Percentiles rank a stretch among this genome's conserved stretches.
Evolutionary conservation across 169 alveolate genomes (phyloP).

Genomic region (Plasmodium adleri): DNA sequence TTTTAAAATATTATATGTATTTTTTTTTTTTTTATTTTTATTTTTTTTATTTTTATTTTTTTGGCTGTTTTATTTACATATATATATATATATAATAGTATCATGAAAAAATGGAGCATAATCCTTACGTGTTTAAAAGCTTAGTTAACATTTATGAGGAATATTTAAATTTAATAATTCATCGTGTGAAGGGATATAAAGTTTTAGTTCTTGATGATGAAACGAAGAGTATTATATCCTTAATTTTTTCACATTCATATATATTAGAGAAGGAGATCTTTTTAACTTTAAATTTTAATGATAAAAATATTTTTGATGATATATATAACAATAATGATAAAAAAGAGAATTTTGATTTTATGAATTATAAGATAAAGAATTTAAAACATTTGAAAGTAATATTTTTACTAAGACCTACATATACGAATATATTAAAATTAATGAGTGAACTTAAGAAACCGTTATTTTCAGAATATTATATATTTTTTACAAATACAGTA

Average conservation of each 20-base stretch:
- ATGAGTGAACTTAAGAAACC: conserved; percentile 90
- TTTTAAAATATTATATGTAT: too few species aligned
- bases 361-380: conserved; percentile 81
- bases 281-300: conserved; percentile 92
- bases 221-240: conserved; percentile 92
- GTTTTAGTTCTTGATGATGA: conserved; percentile 94
- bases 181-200: conserved; percentile 87
- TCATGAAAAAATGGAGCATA: conserved; percentile 44
- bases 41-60: too few species aligned
- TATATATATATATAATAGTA: too few species aligned
- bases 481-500: conserved; percentile 91
- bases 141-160: conserved; percentile 79
- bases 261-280: conserved; percentile 93
- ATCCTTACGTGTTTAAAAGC: conserved; percentile 82
- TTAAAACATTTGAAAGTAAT: conserved; percentile 92
- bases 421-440: conserved; percentile 88
- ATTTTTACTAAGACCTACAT: conserved; percentile 92
- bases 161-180: conserved; percentile 80
- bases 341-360: conserved; percentile 60
- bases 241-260: conserved; percentile 92
- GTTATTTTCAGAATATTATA: conserved; percentile 90
- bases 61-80: too few species aligned
- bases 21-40: too few species aligned
- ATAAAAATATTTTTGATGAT: conserved; percentile 78
- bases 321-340: conserved; percentile 14